Evolutionary conservation across 768 basidiomycete species (phyloP).

Genomic region (Dacryopinax spathularia): DNA sequence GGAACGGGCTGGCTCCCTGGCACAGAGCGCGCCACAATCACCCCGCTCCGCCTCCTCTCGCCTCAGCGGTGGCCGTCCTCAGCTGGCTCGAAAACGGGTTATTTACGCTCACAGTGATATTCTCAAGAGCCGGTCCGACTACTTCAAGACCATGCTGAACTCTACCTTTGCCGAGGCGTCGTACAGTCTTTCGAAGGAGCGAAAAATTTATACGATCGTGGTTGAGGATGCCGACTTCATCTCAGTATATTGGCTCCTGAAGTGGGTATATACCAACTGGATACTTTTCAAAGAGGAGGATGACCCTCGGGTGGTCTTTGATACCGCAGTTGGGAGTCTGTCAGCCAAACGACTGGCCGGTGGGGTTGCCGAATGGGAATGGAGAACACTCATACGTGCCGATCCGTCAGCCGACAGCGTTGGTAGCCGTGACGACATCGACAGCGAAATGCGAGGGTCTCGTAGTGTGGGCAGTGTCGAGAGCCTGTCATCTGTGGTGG

Average conservation of each 20-base stretch:
- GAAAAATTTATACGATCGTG: conserved; percentile 49
- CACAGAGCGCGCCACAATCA: conserved; percentile 18
- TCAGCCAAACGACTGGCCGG: conserved; percentile 41
- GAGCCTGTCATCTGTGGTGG: background rate
- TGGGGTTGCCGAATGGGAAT: conserved; percentile 46
- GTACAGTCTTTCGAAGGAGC: conserved; percentile 28
- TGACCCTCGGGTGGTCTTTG: conserved; percentile 51
- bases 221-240: conserved; percentile 67
- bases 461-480: conserved; percentile 12
- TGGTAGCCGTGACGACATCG: conserved; percentile 25
- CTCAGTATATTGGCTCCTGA: conserved; percentile 65
- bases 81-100: conserved; percentile 49
- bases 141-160: conserved; percentile 59
- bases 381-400: conserved; percentile 41
- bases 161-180: conserved; percentile 55
- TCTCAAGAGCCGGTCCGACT: conserved; percentile 56
- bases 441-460: conserved; percentile 11
- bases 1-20: conserved; percentile 33
- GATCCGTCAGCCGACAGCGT: conserved; percentile 19
- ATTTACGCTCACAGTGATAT: conserved; percentile 73
- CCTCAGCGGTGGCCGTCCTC: conserved; percentile 33
- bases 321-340: conserved; percentile 54
- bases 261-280: conserved; percentile 65
- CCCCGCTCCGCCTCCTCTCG: conserved; percentile 22
- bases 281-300: conserved; percentile 54